Percentiles rank a stretch among this genome's conserved stretches.
Evolutionary conservation across 768 basidiomycete species (phyloP).

Genomic region (Pisolithus albus): DNA sequence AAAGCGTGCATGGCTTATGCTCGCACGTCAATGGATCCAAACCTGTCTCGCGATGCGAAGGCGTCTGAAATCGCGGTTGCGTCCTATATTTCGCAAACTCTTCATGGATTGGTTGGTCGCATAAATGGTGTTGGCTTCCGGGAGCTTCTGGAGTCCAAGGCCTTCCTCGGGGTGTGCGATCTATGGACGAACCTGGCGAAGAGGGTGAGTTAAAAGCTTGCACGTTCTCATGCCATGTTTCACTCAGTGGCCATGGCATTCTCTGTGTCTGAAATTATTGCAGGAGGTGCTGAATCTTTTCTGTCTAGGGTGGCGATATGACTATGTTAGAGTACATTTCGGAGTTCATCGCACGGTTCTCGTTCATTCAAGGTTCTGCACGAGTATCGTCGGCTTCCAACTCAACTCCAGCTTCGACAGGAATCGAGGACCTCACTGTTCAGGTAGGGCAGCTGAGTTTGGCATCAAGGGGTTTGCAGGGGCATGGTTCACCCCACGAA

Average conservation of each 20-base stretch:
- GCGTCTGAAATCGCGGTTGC: slow-evolving; percentile 22
- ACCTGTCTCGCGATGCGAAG: slow-evolving; percentile 11
- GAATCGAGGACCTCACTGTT: slow-evolving; percentile 14
- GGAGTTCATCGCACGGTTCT: slow-evolving; percentile 25
- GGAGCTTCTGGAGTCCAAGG: slow-evolving; percentile 41
- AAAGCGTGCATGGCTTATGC: slow-evolving; percentile 38
- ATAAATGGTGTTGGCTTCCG: slow-evolving; percentile 33
- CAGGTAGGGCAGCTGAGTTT: slow-evolving; percentile 17
- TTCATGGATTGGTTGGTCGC: slow-evolving; percentile 36
- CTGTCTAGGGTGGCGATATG: slow-evolving; percentile 42
- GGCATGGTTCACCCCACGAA: not conserved
- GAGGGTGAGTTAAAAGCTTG: slow-evolving; percentile 35
- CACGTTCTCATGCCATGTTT: not conserved
- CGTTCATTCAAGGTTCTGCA: not conserved
- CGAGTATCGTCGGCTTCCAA: not conserved
- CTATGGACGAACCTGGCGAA: slow-evolving; percentile 65
- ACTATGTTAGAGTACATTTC: slow-evolving; percentile 42
- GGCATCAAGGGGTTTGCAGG: slow-evolving; percentile 2
- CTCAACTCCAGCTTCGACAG: slow-evolving; percentile 2
- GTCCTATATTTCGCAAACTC: slow-evolving; percentile 35
- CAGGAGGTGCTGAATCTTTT: not conserved
- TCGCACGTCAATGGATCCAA: slow-evolving; percentile 14
- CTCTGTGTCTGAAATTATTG: not conserved
- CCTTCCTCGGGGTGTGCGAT: slow-evolving; percentile 62
- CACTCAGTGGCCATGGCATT: not conserved